Percentiles rank a stretch among this genome's conserved stretches.
Conservation (phyloP, 31 red algal species). For the Pterothamnion heteromorphum region DNA sequence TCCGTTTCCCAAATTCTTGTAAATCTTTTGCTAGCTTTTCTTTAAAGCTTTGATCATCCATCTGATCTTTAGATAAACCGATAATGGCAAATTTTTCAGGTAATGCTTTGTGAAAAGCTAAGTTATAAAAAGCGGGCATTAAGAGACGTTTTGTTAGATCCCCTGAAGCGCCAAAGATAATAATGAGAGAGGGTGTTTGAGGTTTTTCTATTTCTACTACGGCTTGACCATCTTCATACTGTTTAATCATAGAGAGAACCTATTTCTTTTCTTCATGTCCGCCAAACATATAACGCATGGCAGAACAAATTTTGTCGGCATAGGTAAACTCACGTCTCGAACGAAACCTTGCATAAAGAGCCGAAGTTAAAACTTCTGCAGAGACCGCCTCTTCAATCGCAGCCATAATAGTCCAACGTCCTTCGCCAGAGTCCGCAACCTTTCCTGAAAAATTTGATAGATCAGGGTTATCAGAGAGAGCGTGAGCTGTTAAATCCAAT, state of each 20-base stretch:
- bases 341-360: background rate
- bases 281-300: background rate
- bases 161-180: conserved; percentile 82
- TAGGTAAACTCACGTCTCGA: background rate
- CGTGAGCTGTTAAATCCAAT: conserved; percentile 2
- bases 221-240: background rate
- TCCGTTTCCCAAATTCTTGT: too few species aligned
- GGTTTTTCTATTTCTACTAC: background rate
- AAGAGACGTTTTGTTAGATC: conserved; percentile 93
- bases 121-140: conserved; percentile 76
- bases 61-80: too few species aligned
- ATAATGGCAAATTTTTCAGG: too few species aligned
- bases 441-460: background rate
- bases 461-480: background rate
- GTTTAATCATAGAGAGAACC: too few species aligned
- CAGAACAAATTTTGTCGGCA: conserved; percentile 4
- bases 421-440: conserved; percentile 36
- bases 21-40: too few species aligned
- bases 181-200: conserved; percentile 63
- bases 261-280: conserved; percentile 11
- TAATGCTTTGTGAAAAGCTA: too few species aligned
- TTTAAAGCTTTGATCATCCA: too few species aligned
- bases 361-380: background rate
- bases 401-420: conserved; percentile 24
- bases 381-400: background rate